Base-by-base conservation (phyloP, 345 rosid species). In the Populus ilicifolia region DNA sequence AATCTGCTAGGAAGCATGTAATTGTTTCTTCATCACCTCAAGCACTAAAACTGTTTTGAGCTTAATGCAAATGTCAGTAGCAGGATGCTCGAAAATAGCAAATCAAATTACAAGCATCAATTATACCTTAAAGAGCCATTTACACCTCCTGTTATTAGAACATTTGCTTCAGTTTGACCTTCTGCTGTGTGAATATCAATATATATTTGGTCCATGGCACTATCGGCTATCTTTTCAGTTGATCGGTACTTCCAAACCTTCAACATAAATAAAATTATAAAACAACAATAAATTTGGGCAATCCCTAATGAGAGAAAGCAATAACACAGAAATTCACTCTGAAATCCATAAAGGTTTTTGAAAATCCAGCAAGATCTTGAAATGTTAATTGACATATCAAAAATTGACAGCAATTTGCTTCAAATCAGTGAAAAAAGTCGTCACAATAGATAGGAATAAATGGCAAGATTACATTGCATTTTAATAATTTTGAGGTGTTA, bases 171-270 rank as follows among this genome's bases (percentile, higher is more conserved):
- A 8, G 50, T 75, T 82, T 83, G 78, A 82, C 98, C 98, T 36
- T 81, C 78, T 44, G 83, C 83, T 30, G 93, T 89, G 67, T 84
- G 83, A 76, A 88, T 43, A 77, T 75, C 74, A 64, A 86, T 67
- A 74, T 50, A 80, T 36, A 86, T 44, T 61, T 77, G 83, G 74
- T 89, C 90, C 83, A 94, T 82, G 44, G 89, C 89, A 68, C 83
- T 79, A 83, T 90, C 91, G n/a, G 81, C 88, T 4, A 80, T 68
- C 29, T 73, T 74, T 25, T 27, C 73, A 11, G 90, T 87, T 9
- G 71, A 82, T 6, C n/a, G 79, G 73, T 89, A 92, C 76, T 82
- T 89, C 96, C 90, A 89, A 64, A 88, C 87, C 94, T 90, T 80
- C 78, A 71, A 73, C 27, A 67, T 79, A 16, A 67, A 67, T 61